phyloP scores from a whole-genome alignment of 2,329 filamentous ascomycete species.

The Pyrenochaeta sp. region DNA sequence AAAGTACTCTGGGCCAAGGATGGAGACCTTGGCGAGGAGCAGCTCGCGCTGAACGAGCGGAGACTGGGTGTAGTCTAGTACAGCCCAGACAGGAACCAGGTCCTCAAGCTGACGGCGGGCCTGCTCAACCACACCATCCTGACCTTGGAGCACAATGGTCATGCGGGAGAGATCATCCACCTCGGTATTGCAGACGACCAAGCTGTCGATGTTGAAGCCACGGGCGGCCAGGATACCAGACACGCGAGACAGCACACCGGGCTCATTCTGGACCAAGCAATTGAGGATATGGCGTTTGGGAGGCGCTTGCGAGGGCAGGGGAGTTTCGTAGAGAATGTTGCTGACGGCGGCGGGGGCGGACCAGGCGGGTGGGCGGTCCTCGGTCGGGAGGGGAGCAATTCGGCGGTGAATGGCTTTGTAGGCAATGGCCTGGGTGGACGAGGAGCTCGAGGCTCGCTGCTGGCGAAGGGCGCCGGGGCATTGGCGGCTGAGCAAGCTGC shows the following conservation, averaged over 20 bases:
- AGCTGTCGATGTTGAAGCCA: slow-evolving; percentile 98
- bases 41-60: slow-evolving; percentile 96
- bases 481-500: slow-evolving; percentile 39
- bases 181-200: slow-evolving; percentile 98
- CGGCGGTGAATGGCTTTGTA: slow-evolving; percentile 97
- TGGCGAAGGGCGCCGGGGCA: slow-evolving; percentile 34
- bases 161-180: slow-evolving; percentile 96
- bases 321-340: slow-evolving; percentile 98
- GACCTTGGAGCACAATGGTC: slow-evolving; percentile 96
- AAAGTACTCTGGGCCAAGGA: slow-evolving; percentile 96
- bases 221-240: slow-evolving; percentile 95
- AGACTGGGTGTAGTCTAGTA: slow-evolving; percentile 92
- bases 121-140: slow-evolving; percentile 97
- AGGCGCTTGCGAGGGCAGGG: slow-evolving; percentile 79
- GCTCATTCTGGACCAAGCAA: slow-evolving; percentile 98
- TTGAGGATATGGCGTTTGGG: slow-evolving; percentile 97
- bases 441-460: slow-evolving; percentile 56
- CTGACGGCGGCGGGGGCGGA: slow-evolving; percentile 91
- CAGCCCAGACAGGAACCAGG: slow-evolving; percentile 96
- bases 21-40: slow-evolving; percentile 94
- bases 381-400: slow-evolving; percentile 81
- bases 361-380: slow-evolving; percentile 80
- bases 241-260: slow-evolving; percentile 93
- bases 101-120: slow-evolving; percentile 94
- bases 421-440: slow-evolving; percentile 89